Percentiles rank a stretch among this genome's conserved stretches.
Conservation (phyloP, 495 filamentous ascomycete species). For the Hypoxylon perforatum region DNA sequence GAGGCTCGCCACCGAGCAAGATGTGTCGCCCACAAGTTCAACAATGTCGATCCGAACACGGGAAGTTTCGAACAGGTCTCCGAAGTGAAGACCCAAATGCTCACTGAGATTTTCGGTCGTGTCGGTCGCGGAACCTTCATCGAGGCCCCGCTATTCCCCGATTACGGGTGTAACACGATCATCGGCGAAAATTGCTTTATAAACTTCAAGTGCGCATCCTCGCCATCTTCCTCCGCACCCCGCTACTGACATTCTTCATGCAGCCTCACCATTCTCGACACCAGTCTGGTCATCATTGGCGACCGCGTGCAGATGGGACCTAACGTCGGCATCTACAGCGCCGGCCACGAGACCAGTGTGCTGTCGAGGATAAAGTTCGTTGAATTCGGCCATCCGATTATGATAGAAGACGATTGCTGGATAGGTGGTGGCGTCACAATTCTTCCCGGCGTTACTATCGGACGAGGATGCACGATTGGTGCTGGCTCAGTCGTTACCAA, state of each 20-base stretch:
- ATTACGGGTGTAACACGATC: constrained; percentile 66
- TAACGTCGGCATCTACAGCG: constrained; percentile 57
- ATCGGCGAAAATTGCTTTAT: constrained; percentile 63
- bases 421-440: constrained; percentile 57
- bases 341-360: constrained; percentile 59
- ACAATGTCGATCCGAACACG: constrained; percentile 56
- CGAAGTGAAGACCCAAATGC: constrained; percentile 49
- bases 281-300: constrained; percentile 56
- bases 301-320: constrained; percentile 57
- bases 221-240: neutral
- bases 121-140: constrained; percentile 57
- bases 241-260: neutral
- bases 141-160: constrained; percentile 62
- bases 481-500: constrained; percentile 62
- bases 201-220: constrained; percentile 61
- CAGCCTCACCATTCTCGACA: constrained; percentile 59
- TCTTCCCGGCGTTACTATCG: constrained; percentile 60
- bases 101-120: constrained; percentile 55
- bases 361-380: constrained; percentile 48
- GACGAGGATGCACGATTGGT: constrained; percentile 56
- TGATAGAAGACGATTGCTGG: constrained; percentile 62
- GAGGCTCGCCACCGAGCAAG: constrained; percentile 44
- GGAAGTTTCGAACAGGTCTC: constrained; percentile 53
- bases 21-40: constrained; percentile 58
- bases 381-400: constrained; percentile 51